These are phyloP conservation scores for Globisporangium rhizosaccharum DNA, from an alignment of 352 stramenopile species.

Conservation along the genomic window DNA sequence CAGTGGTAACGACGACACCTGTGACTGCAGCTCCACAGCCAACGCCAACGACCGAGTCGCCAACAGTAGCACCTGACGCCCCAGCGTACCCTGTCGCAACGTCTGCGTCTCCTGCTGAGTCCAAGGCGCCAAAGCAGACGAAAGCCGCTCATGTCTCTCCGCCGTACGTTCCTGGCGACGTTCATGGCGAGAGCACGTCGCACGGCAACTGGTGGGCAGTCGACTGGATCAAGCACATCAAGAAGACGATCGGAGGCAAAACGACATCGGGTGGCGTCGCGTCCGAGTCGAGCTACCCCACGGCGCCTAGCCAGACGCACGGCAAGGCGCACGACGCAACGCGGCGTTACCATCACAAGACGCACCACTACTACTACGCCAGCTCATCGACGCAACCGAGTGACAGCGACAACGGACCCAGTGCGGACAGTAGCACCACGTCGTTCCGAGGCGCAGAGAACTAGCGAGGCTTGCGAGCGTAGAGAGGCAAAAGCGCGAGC, in stretches of 20 bases:
- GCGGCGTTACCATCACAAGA: no score
- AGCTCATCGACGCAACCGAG: not conserved
- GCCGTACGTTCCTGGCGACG: slow-evolving; percentile 22
- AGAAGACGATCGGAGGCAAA: not conserved
- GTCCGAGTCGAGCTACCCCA: no score
- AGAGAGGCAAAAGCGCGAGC: not conserved
- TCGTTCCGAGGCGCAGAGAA: slow-evolving; percentile 7
- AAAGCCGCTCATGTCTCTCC: not conserved
- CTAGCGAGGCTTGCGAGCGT: not conserved
- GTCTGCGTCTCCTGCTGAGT: not conserved
- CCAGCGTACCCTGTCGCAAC: not conserved
- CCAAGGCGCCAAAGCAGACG: not conserved
- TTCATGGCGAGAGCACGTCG: slow-evolving; percentile 19
- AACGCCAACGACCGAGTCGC: not conserved
- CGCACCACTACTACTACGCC: no score
- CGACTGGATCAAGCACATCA: slow-evolving; percentile 5
- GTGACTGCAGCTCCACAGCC: not conserved
- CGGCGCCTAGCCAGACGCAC: no score
- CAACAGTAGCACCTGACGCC: not conserved
- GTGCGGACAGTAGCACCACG: slow-evolving; percentile 5
- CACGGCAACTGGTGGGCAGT: slow-evolving; percentile 20
- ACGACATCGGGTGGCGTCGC: no score
- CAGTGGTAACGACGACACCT: not conserved
- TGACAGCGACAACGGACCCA: slow-evolving; percentile 1
- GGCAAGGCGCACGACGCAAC: no score